Percentiles rank a stretch among this genome's conserved stretches.
Conservation (phyloP, 441 rosid genomes). For the Populus hybrid region DNA sequence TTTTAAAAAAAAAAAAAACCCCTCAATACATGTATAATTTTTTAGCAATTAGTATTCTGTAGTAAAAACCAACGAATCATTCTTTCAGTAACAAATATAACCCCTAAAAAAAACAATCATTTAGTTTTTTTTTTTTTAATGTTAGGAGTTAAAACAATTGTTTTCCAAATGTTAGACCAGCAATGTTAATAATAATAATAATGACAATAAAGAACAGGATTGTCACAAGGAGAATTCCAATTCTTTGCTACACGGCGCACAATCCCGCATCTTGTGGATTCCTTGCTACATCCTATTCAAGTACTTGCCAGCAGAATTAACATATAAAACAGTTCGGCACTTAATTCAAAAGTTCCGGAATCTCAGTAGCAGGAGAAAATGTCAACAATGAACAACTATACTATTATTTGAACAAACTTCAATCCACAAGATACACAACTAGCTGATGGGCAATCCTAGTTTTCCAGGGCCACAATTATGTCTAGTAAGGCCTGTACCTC, state of each 20-base stretch:
- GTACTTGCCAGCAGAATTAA: not conserved
- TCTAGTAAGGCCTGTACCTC: constrained; percentile 86
- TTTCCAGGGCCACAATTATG: not conserved
- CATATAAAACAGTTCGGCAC: not conserved
- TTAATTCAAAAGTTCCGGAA: not conserved
- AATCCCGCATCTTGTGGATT: not conserved
- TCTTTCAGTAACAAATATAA: too few species aligned
- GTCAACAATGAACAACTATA: not conserved
- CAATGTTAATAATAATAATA: too few species aligned
- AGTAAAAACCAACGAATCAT: too few species aligned
- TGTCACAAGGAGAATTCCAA: not conserved
- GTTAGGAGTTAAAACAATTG: not conserved
- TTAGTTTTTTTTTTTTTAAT: too few species aligned
- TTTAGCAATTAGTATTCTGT: too few species aligned
- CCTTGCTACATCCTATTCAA: not conserved
- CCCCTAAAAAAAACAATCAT: too few species aligned
- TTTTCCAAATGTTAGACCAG: not conserved
- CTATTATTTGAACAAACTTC: not conserved
- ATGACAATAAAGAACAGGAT: too few species aligned
- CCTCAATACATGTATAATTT: too few species aligned
- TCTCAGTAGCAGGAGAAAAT: not conserved
- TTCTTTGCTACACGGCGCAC: not conserved
- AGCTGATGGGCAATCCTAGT: not conserved
- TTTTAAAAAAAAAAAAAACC: too few species aligned
- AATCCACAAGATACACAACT: not conserved